phyloP scores from a whole-genome alignment of 306 rosid genomes.

The Begonia fuchsioides region DNA sequence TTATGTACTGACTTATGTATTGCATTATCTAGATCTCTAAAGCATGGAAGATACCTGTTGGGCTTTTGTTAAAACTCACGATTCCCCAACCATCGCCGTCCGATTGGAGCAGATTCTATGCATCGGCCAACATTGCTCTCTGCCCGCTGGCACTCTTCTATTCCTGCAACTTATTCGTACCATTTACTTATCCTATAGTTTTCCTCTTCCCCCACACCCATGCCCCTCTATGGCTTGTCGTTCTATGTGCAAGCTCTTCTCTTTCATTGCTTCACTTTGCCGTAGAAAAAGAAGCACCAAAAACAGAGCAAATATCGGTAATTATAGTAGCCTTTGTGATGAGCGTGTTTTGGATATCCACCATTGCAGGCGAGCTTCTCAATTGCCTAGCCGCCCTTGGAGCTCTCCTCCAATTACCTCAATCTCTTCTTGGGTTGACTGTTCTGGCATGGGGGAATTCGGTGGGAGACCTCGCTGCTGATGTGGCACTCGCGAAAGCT shows the following conservation, averaged over 20 bases:
- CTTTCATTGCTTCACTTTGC: constrained; percentile 67
- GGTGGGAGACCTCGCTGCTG: constrained; percentile 93
- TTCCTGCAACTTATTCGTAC: constrained; percentile 61
- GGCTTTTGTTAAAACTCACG: constrained; percentile 58
- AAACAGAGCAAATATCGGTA: constrained; percentile 59
- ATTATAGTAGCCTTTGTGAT: constrained; percentile 69
- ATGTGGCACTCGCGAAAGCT: constrained; percentile 87
- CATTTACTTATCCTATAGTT: constrained; percentile 49
- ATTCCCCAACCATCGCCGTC: constrained; percentile 67
- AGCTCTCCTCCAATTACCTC: constrained; percentile 51
- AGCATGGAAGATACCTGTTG: constrained; percentile 55
- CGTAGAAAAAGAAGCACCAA: constrained; percentile 70
- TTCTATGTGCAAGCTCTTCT: constrained; percentile 50
- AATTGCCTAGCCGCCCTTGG: constrained; percentile 80
- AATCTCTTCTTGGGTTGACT: constrained; percentile 70
- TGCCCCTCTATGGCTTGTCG: constrained; percentile 76
- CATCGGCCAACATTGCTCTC: constrained; percentile 70
- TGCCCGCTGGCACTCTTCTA: constrained; percentile 69
- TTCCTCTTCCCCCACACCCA: constrained; percentile 72
- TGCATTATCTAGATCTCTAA: constrained; percentile 40
- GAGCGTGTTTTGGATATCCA: constrained; percentile 95
- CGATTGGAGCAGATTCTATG: constrained; percentile 70
- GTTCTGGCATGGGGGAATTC: constrained; percentile 99
- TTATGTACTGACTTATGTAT: neutral
- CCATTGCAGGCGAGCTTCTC: constrained; percentile 75